These are phyloP conservation scores for Cyclotella cryptica DNA, from an alignment of 108 stramenopile species.

Conservation along the genomic window DNA sequence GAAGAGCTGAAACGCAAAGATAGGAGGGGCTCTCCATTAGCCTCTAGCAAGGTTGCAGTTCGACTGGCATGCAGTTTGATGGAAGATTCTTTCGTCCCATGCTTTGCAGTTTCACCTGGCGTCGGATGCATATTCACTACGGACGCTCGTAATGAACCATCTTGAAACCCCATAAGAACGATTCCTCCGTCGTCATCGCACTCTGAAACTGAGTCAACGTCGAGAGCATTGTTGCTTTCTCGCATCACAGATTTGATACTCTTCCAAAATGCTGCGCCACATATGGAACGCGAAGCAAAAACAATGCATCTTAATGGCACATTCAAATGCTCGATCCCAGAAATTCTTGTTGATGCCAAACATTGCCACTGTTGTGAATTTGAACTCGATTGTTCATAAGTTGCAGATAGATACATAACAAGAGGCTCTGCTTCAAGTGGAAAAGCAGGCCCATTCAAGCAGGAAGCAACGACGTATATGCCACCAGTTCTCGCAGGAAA, in stretches of 20 bases:
- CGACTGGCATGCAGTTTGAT: slow-evolving; percentile 8
- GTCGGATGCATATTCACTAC: slow-evolving; percentile 14
- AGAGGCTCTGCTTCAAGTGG: slow-evolving; percentile 36
- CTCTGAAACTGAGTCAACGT: background rate
- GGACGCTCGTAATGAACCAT: slow-evolving; percentile 35
- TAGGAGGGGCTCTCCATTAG: slow-evolving; percentile 28
- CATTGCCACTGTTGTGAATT: background rate
- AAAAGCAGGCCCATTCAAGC: slow-evolving; percentile 24
- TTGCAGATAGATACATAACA: slow-evolving; percentile 29
- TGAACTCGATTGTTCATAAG: background rate
- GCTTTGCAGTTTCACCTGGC: background rate
- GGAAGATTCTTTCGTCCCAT: background rate
- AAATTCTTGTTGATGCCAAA: slow-evolving; percentile 27
- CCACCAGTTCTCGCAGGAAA: background rate
- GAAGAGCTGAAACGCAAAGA: slow-evolving; percentile 21
- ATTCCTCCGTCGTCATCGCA: slow-evolving; percentile 34
- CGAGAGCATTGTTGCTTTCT: background rate
- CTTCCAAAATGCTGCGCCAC: slow-evolving; percentile 25
- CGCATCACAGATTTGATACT: slow-evolving; percentile 16
- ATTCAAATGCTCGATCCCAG: slow-evolving; percentile 28
- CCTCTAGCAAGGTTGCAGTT: slow-evolving; percentile 24
- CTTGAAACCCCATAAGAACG: slow-evolving; percentile 48
- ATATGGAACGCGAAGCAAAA: slow-evolving; percentile 32
- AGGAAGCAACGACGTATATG: slow-evolving; percentile 49
- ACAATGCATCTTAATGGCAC: slow-evolving; percentile 37